A percentile compares a stretch with the other conserved stretches of the same genome.
These are phyloP conservation scores for Passalora sequoiae DNA, from an alignment of 2,329 filamentous ascomycete species.

Conservation along the genomic window DNA sequence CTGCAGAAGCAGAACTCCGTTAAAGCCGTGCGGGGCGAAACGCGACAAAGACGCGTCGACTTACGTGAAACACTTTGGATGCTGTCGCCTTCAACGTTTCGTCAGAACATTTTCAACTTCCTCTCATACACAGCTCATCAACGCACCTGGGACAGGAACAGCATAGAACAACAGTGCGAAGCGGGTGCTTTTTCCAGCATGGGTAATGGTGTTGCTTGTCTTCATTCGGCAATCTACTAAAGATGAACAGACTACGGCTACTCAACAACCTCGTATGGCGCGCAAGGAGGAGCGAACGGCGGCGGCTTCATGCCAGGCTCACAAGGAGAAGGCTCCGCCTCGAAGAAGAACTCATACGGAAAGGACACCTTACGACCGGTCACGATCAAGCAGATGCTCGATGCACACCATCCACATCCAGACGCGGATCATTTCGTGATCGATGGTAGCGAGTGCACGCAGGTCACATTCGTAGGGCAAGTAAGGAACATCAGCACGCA, in stretches of 20 bases:
- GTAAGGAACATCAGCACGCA: constrained; percentile 81
- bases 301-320: constrained; percentile 55
- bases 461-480: constrained; percentile 81
- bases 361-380: constrained; percentile 89
- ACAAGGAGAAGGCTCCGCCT: constrained; percentile 42
- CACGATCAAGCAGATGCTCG: constrained; percentile 89
- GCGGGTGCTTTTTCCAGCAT: too few species aligned
- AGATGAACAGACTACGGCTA: constrained; percentile 41
- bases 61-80: not conserved
- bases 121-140: not conserved
- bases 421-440: constrained; percentile 71
- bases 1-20: not conserved
- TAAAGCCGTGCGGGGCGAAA: not conserved
- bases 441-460: constrained; percentile 66
- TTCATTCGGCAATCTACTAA: not conserved
- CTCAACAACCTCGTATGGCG: constrained; percentile 53
- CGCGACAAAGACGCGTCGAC: constrained; percentile 2
- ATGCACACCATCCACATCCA: constrained; percentile 70
- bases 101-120: not conserved
- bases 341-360: constrained; percentile 51
- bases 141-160: too few species aligned
- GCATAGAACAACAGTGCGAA: too few species aligned
- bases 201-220: constrained; percentile 7
- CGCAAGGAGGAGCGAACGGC: constrained; percentile 50
- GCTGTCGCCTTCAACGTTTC: not conserved